Base-by-base conservation (phyloP, 1,284 basidiomycete genomes). In the Ceratobasidium sp. region DNA sequence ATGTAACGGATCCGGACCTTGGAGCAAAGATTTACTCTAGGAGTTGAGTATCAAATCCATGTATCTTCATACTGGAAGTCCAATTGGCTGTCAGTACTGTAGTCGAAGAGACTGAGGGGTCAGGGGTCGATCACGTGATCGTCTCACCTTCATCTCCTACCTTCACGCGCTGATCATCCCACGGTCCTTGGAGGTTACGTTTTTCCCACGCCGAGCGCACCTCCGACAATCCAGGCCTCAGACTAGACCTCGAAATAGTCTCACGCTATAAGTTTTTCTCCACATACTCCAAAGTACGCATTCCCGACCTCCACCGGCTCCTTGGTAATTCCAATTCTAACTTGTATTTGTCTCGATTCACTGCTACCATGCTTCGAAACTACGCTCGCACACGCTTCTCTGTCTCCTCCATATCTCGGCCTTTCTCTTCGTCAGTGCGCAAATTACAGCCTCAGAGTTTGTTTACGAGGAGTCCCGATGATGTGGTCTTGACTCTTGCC, bases 401-500 rank as follows among this genome's bases (percentile, higher is more conserved):
- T n/a, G 46, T n/a, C 3, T 28, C 20, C 6, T 20, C 38, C 23
- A 0, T 46, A 23, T 40, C 23, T 62, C 73, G 73, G 61, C 15
- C 62, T 10, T 66, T 75, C n/a, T 75, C 73, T 20, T 59, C 73
- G 38, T 15, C 73, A 75, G 73, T 75, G 73, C 73, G 73, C 28
- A 75, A 48, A 3, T 42, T 75, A 13, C 33, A 75, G 17, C 50
- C 73, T n/a, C 64, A 80, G 76, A 66, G 62, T 46, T 44, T 75
- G 38, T 75, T 75, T 52, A 65, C 61, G 15, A 93, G 91, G 87
- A 90, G 88, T 78, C 89, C 91, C 0, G 89, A 94, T 80, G 94
- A 96, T 84, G 92, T 96, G 10, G 95, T 96, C 81, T 91, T 97
- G 78, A 96, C 94, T 1, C 94, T 94, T 81, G 92, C 93, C 26